A percentile compares a stretch with the other conserved stretches of the same genome.
Conservation (phyloP, 2,329 filamentous ascomycete species). For the Karstenula rhodostoma region DNA sequence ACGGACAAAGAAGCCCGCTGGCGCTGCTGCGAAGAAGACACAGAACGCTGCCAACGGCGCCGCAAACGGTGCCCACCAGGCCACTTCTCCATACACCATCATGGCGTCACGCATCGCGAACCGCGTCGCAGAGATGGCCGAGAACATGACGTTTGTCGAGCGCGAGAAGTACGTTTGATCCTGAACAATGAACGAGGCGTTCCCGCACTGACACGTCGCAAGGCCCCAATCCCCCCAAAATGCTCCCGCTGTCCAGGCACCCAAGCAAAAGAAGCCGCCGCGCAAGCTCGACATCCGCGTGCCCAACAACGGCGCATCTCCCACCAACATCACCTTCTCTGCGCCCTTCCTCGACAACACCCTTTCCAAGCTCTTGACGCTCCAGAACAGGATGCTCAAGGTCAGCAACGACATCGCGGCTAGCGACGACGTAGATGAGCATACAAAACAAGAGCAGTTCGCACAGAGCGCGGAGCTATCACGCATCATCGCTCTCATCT, state of each 20-base stretch:
- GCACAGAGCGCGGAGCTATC: slow-evolving; percentile 59
- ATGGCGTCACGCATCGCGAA: slow-evolving; percentile 61
- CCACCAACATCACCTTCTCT: slow-evolving; percentile 57
- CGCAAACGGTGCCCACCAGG: slow-evolving; percentile 36
- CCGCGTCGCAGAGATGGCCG: slow-evolving; percentile 61
- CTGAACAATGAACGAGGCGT: background rate
- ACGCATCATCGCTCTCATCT: slow-evolving; percentile 60
- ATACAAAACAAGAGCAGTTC: slow-evolving; percentile 59
- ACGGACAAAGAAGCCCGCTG: slow-evolving; percentile 40
- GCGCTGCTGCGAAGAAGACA: slow-evolving; percentile 28
- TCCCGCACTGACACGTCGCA: slow-evolving; percentile 21
- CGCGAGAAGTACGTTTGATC: slow-evolving; percentile 45
- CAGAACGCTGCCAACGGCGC: slow-evolving; percentile 35
- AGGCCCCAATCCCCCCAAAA: slow-evolving; percentile 31
- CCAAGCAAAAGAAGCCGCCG: slow-evolving; percentile 52
- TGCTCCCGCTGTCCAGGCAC: slow-evolving; percentile 28
- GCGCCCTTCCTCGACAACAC: slow-evolving; percentile 63
- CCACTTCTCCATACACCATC: slow-evolving; percentile 58
- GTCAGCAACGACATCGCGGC: slow-evolving; percentile 57
- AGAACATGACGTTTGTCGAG: slow-evolving; percentile 62
- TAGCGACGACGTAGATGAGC: slow-evolving; percentile 55
- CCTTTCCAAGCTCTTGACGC: slow-evolving; percentile 57
- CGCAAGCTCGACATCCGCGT: slow-evolving; percentile 61
- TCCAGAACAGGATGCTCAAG: slow-evolving; percentile 61
- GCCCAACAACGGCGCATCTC: slow-evolving; percentile 43